Evolutionary conservation across 108 stramenopile species (phyloP), one percentile per base, ranked within the genome.

Genomic region (Cylindrotheca fusiformis): DNA sequence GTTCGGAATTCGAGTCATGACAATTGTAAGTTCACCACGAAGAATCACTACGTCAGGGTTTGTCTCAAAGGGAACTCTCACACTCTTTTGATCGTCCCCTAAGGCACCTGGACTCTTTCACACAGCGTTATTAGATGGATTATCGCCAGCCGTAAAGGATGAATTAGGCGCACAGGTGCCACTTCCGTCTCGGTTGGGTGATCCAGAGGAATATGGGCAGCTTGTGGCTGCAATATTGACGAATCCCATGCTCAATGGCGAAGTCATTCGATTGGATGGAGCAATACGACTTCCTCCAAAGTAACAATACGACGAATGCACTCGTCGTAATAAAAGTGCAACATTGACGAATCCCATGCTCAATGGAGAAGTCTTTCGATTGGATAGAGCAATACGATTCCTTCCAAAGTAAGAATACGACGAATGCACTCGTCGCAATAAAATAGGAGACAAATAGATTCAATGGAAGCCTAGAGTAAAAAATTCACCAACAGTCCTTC

Each of bases 301-400:
- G n/a, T n/a, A n/a, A n/a, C n/a, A n/a, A n/a, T n/a, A n/a, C n/a
- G n/a, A n/a, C n/a, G n/a, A n/a, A n/a, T n/a, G n/a, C n/a, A n/a
- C n/a, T n/a, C n/a, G n/a, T n/a, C n/a, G n/a, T n/a, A n/a, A n/a
- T n/a, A n/a, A n/a, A n/a, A n/a, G n/a, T 21, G 54, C 67, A 49
- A 93, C 96, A 33, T 48, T 97, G 52, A 62, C 69, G 36, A 97
- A 93, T 65, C 84, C 82, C 26, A 93, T 94, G 82, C 71, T 96
- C 32, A 96, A 96, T 60, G 95, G 95, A 20, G 95, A 91, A 58
- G 80, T 81, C 0, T 92, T 96, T 53, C 82, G 97, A 6, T 69
- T 97, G 44, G 97, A 97, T 72, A 96, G 97, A 27, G 95, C 94
- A 10, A 56, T 96, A 41, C 81, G 97, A 47, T 94, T 97, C 95